These are phyloP conservation scores for Alectoria sarmentosa DNA, from an alignment of 495 filamentous ascomycete species.

Conservation along the genomic window DNA sequence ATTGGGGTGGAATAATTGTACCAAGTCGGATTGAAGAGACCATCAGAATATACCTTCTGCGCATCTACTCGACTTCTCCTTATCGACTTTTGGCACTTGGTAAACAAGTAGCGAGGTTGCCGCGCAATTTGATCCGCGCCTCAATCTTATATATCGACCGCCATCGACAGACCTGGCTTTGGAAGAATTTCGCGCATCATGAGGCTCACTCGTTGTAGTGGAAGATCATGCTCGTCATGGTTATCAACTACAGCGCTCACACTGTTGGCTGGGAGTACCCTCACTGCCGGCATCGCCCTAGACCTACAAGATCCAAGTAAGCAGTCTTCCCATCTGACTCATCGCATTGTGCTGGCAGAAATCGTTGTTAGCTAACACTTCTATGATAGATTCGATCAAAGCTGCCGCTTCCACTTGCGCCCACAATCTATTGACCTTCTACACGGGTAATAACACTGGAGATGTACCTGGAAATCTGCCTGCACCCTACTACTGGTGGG, in stretches of 20 bases:
- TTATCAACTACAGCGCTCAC: conserved; percentile 10
- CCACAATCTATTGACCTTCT: conserved; percentile 50
- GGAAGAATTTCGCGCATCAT: conserved; percentile 3
- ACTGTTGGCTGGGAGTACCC: conserved; percentile 17
- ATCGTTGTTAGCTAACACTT: neutral
- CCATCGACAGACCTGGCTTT: neutral
- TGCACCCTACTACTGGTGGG: conserved; percentile 79
- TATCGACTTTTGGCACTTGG: neutral
- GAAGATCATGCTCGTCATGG: conserved; percentile 16
- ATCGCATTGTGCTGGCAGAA: neutral
- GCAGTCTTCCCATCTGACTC: neutral
- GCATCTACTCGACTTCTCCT: neutral
- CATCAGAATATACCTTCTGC: neutral
- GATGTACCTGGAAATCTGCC: conserved; percentile 67
- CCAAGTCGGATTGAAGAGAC: neutral
- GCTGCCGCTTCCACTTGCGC: conserved; percentile 37
- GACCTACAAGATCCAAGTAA: conserved; percentile 24
- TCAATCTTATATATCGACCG: neutral
- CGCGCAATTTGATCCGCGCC: neutral
- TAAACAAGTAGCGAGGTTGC: neutral
- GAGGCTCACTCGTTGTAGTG: neutral
- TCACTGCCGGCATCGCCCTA: conserved; percentile 19
- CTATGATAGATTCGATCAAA: conserved; percentile 41
- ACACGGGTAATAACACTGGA: conserved; percentile 64
- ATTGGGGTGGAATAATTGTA: neutral